Base-by-base conservation (phyloP, 1,284 basidiomycete genomes). In the Leccinum solheimii region DNA sequence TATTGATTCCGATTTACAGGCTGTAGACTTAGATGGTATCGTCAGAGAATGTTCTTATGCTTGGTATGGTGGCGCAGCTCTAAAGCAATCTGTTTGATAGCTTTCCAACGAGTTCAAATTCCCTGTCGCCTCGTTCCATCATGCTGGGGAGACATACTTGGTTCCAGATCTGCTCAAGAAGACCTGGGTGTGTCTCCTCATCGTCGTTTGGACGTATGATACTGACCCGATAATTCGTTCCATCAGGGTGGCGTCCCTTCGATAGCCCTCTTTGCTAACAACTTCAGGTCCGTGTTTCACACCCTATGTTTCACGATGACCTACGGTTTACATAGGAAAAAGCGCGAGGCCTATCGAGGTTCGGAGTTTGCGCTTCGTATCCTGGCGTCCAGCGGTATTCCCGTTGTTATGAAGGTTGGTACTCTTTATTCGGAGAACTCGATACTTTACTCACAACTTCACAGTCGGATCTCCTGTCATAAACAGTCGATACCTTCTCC, bases 31-130 rank as follows among this genome's bases (percentile, higher is more conserved):
- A 49, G 84, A 86, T 68, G 77, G 76, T 10, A 76, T 83, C 40
- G 80, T 82, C 52, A 73, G 82, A 59, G 81, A 81, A 64, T 56
- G 78, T 68, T 2, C 27, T 30, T 2, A 2, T n/a, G 5, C 26
- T 52, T 11, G 13, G 36, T 16, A 3, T 13, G 2, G 30, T 5
- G 6, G n/a, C 21, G 23, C 32, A 5, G 59, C 74, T 30, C 65
- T 76, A 27, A 77, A 30, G 9, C 19, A n/a, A 48, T 56, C 5
- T 13, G 10, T 19, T 48, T 27, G 38, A 19, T 72, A 91, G 78
- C 79, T 92, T 57, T 84, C 87, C 13, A 88, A 92, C 69, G 90
- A 94, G 75, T 94, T 92, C 77, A 72, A 85, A 64, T 91, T 91
- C 70, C 81, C 80, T 14, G 81, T 90, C 54, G 80, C 86, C 7